These are phyloP conservation scores for Aegle marmelos DNA, from an alignment of 345 rosid species.

Conservation along the genomic window DNA sequence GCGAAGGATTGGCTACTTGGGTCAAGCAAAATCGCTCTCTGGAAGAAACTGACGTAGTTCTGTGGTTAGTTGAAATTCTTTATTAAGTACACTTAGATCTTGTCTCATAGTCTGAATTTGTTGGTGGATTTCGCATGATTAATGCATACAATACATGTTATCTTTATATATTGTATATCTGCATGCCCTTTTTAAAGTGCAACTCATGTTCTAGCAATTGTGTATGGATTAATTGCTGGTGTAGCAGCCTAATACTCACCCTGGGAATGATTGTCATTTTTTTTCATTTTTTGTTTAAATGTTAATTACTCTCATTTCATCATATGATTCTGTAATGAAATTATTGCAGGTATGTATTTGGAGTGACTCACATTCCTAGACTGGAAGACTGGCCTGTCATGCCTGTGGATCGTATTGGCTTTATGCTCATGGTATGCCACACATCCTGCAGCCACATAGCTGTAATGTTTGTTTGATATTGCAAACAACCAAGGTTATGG, in stretches of 20 bases:
- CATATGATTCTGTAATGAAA: background rate
- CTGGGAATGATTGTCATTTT: background rate
- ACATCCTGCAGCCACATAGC: background rate
- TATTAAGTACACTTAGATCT: background rate
- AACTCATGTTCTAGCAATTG: background rate
- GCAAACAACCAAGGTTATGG: background rate
- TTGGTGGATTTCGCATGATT: background rate
- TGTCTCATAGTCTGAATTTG: no score
- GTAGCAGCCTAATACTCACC: background rate
- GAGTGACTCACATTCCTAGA: slow-evolving; percentile 65
- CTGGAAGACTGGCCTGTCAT: slow-evolving; percentile 82
- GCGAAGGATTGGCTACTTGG: slow-evolving; percentile 76
- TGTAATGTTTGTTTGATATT: background rate
- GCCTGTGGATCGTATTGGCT: slow-evolving; percentile 70
- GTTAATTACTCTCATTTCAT: no score
- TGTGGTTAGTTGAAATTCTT: slow-evolving; percentile 45
- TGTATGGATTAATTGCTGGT: background rate
- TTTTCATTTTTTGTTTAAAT: background rate
- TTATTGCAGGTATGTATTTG: slow-evolving; percentile 63
- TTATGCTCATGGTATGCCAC: slow-evolving; percentile 54
- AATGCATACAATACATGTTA: background rate
- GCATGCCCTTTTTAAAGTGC: no score
- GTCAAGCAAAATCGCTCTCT: slow-evolving; percentile 61
- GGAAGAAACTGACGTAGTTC: slow-evolving; percentile 68
- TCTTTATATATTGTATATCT: no score